Evolutionary conservation across 169 alveolate species (phyloP).

Genomic region (Toxoplasma gondii): DNA sequence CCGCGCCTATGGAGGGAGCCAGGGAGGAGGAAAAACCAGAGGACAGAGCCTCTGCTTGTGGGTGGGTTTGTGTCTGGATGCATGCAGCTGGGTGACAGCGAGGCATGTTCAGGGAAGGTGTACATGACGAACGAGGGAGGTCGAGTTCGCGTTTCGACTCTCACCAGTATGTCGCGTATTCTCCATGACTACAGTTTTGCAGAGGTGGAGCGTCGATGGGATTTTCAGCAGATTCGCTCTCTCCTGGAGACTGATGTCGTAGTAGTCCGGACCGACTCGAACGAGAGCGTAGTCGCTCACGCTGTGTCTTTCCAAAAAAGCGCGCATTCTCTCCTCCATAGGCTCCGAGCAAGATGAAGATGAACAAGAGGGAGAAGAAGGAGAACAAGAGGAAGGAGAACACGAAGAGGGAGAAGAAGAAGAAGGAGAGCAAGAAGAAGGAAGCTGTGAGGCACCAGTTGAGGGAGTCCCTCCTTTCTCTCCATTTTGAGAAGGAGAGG

Average conservation of each 20-base stretch:
- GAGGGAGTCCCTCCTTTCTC: too few species aligned
- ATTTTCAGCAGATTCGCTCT: neutral
- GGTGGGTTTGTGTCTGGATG: too few species aligned
- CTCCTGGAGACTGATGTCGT: neutral
- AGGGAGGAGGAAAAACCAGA: too few species aligned
- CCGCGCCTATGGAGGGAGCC: too few species aligned
- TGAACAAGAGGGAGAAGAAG: neutral
- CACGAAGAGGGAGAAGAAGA: neutral
- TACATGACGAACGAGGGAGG: neutral
- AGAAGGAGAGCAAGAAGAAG: neutral
- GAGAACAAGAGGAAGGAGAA: neutral
- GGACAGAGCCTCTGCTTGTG: too few species aligned
- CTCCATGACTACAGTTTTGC: constrained; percentile 61
- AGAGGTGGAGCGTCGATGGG: constrained; percentile 28
- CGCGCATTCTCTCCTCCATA: neutral
- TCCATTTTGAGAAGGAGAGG: too few species aligned
- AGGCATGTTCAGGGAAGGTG: neutral
- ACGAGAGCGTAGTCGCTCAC: neutral
- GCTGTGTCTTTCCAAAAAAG: neutral
- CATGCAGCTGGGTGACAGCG: too few species aligned
- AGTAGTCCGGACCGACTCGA: neutral
- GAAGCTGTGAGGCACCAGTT: too few species aligned
- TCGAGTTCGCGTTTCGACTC: too few species aligned
- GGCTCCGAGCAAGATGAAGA: neutral
- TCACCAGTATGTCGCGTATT: constrained; percentile 49